phyloP scores from a whole-genome alignment of 306 rosid species.

The Neltuma alba region DNA sequence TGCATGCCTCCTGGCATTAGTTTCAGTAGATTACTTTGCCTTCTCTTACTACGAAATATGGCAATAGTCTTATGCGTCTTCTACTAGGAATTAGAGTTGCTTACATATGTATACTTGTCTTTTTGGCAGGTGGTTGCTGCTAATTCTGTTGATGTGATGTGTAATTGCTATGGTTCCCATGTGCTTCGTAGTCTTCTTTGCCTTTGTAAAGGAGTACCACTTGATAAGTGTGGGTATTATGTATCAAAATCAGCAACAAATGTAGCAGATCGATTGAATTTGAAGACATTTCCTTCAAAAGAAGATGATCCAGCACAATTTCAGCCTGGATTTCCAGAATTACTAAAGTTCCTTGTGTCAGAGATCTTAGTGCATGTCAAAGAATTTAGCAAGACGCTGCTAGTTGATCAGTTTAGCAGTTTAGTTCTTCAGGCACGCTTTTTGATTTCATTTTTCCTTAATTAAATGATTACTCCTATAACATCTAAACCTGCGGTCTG shows the following conservation, averaged over 20 bases:
- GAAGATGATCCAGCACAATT: slow-evolving; percentile 34
- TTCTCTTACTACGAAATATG: neutral
- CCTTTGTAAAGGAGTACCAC: slow-evolving; percentile 71
- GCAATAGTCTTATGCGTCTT: neutral
- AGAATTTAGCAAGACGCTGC: slow-evolving; percentile 52
- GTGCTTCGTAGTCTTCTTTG: slow-evolving; percentile 88
- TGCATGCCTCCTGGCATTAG: neutral
- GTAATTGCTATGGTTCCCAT: slow-evolving; percentile 86
- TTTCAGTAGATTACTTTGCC: neutral
- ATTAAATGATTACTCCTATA: neutral
- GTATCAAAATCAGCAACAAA: slow-evolving; percentile 59
- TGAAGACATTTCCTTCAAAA: slow-evolving; percentile 51
- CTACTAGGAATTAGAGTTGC: slow-evolving; percentile 5
- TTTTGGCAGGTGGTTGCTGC: slow-evolving; percentile 61
- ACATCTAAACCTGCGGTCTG: slow-evolving; percentile 9
- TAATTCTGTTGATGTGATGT: slow-evolving; percentile 70
- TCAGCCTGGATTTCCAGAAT: slow-evolving; percentile 66
- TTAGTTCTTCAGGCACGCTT: slow-evolving; percentile 84
- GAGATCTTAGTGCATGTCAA: slow-evolving; percentile 58
- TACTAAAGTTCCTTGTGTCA: slow-evolving; percentile 65
- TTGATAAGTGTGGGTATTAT: slow-evolving; percentile 53
- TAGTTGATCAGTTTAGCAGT: slow-evolving; percentile 83
- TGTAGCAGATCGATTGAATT: slow-evolving; percentile 69
- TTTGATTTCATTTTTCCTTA: neutral
- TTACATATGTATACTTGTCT: slow-evolving; percentile 23